Percentiles rank a stretch among this genome's conserved stretches.
phyloP scores from a whole-genome alignment of 2,329 filamentous ascomycete genomes.

The Sclerotinia sclerotiorum region DNA sequence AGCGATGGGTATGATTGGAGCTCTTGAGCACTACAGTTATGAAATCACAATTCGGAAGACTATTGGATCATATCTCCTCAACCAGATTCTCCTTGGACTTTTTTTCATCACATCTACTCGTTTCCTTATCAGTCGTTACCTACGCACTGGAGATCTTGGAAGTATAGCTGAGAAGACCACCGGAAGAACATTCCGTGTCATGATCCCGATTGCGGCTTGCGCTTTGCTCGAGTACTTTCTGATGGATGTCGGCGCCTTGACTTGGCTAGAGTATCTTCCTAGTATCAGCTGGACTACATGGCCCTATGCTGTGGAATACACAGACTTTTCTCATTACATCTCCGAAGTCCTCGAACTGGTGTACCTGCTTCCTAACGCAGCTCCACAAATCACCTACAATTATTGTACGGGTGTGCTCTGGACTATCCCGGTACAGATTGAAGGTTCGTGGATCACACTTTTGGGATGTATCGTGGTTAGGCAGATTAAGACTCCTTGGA shows the following conservation, averaged over 20 bases:
- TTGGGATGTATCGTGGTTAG: slow-evolving; percentile 46
- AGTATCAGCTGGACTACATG: slow-evolving; percentile 50
- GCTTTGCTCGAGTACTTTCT: slow-evolving; percentile 49
- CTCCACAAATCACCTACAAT: slow-evolving; percentile 48
- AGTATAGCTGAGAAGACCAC: slow-evolving; percentile 48
- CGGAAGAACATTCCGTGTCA: slow-evolving; percentile 46
- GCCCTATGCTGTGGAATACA: slow-evolving; percentile 46
- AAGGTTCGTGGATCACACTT: slow-evolving; percentile 48
- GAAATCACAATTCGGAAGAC: slow-evolving; percentile 46
- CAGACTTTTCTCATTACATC: slow-evolving; percentile 46
- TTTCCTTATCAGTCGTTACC: slow-evolving; percentile 46
- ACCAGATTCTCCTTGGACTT: slow-evolving; percentile 50
- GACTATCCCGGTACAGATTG: slow-evolving; percentile 51
- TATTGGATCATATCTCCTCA: slow-evolving; percentile 46
- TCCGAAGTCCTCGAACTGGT: slow-evolving; percentile 47
- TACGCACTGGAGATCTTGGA: slow-evolving; percentile 45
- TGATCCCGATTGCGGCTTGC: slow-evolving; percentile 47
- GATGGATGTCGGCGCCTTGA: slow-evolving; percentile 46
- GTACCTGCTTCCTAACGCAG: slow-evolving; percentile 49
- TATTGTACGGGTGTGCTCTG: slow-evolving; percentile 52
- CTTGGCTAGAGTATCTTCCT: slow-evolving; percentile 47
- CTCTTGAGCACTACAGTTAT: slow-evolving; percentile 41
- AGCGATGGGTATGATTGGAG: slow-evolving; percentile 43
- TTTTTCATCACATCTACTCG: slow-evolving; percentile 51
- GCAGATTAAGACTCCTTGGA: slow-evolving; percentile 49